Evolutionary conservation across 345 rosid species (phyloP).

Genomic region (Gynandropsis gynandra): DNA sequence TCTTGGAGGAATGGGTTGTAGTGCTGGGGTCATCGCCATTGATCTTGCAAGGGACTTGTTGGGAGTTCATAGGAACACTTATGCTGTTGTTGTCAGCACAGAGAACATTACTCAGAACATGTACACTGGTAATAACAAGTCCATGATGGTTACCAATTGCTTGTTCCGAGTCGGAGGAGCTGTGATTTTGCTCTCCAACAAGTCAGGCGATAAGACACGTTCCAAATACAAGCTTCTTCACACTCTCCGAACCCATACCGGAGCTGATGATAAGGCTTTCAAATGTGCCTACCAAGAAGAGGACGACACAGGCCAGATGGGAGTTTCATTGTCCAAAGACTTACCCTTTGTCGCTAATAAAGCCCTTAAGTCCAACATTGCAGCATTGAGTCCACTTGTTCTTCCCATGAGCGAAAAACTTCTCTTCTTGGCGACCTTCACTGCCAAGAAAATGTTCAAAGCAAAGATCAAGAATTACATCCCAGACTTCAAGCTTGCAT

Average conservation of each 20-base stretch:
- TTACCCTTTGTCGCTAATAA: conserved; percentile 75
- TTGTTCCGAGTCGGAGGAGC: conserved; percentile 86
- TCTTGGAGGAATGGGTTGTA: conserved; percentile 31
- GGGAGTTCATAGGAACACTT: conserved; percentile 38
- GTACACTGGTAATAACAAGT: conserved; percentile 84
- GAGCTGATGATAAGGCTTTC: conserved; percentile 77
- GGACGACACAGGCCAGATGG: conserved; percentile 64
- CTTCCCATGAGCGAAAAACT: conserved; percentile 84
- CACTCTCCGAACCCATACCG: conserved; percentile 72
- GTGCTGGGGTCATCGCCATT: conserved; percentile 28
- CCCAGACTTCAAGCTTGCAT: conserved; percentile 87
- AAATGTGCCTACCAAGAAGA: conserved; percentile 77
- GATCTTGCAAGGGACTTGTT: conserved; percentile 28
- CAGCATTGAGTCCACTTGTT: conserved; percentile 81
- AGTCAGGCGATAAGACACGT: conserved; percentile 36
- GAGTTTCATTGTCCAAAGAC: conserved; percentile 85
- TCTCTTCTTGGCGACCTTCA: conserved; percentile 51
- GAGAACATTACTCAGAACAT: conserved; percentile 89
- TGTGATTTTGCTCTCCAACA: conserved; percentile 63
- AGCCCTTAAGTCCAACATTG: conserved; percentile 76
- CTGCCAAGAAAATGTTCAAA: conserved; percentile 47
- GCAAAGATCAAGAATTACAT: conserved; percentile 40
- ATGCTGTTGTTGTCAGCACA: conserved; percentile 79
- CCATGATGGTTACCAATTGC: conserved; percentile 87
- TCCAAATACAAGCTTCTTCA: conserved; percentile 81